A percentile compares a stretch with the other conserved stretches of the same genome.
Evolutionary conservation across 2,329 filamentous ascomycete species (phyloP).

Genomic region (Akanthomyces uredinophilus): DNA sequence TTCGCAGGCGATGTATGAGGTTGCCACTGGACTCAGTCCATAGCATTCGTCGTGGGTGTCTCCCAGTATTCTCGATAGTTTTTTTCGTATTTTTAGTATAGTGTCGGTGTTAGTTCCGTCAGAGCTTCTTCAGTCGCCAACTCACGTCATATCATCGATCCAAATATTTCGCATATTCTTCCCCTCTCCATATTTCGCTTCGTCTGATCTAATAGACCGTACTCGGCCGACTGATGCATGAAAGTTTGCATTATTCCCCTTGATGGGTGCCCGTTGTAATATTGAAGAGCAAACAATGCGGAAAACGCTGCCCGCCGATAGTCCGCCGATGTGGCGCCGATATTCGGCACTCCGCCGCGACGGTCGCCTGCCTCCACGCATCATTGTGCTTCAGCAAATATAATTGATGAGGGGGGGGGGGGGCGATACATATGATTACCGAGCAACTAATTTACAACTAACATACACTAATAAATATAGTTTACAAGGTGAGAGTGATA

Average conservation of each 20-base stretch:
- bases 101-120: constrained; percentile 29
- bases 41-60: constrained; percentile 36
- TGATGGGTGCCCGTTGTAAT: background rate
- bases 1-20: constrained; percentile 28
- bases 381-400: no score
- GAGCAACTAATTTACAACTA: background rate
- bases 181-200: constrained; percentile 16
- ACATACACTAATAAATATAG: background rate
- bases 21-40: constrained; percentile 25
- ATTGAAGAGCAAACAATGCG: background rate
- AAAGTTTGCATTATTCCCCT: background rate
- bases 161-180: constrained; percentile 34
- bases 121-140: constrained; percentile 21
- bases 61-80: constrained; percentile 32
- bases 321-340: background rate
- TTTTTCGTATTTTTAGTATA: constrained; percentile 28
- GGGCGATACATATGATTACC: no score
- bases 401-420: background rate
- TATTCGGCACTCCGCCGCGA: background rate
- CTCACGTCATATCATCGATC: constrained; percentile 27
- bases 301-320: background rate
- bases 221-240: background rate
- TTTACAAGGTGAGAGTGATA: constrained; percentile 3
- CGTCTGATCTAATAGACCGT: background rate
- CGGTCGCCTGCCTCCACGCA: background rate